Evolutionary conservation across 148 eudicot species (phyloP), one percentile per base, ranked within the genome.

Genomic region (Cornus suecica): DNA sequence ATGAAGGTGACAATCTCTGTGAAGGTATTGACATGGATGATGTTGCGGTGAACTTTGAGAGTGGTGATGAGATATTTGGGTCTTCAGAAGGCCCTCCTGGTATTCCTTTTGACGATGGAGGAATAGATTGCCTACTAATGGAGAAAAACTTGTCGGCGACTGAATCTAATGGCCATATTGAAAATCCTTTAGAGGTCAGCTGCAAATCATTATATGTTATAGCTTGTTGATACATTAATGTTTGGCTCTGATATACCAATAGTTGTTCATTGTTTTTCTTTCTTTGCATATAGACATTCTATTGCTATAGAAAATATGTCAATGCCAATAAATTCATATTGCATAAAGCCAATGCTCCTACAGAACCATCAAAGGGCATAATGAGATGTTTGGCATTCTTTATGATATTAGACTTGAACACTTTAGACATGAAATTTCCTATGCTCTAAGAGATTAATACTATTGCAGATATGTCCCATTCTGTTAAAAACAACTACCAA

Each of bases 21-120:
- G 85, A 71, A 56, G 86, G 69, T 30, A 67, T 84, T 20, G 80
- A 82, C 71, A 31, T 87, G 66, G 86, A 84, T 66, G 84, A 82
- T 41, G 79, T 87, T 62, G 70, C 78, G 7, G 54, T 87, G 72
- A 79, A 70, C 65, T 84, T 90, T 6, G 80, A 79, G 25, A 66
- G 61, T 45, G 76, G 83, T 66, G 82, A 84, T 29, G 89, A 77
- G 10, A 82, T 85, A 51, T 70, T 79, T 65, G 72, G 76, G 54
- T 79, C 81, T 68, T 54, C 71, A 8, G 83, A 76, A 71, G 74
- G 60, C 69, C 77, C 75, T 14, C 23, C 85, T 2, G 75, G 37
- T 51, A 82, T 25, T 68, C 31, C 76, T 7, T 63, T 74, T n/a
- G 85, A 84, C 24, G 63, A 68, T 31, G 82, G 75, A 69, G 77